Percentiles rank a stretch among this genome's conserved stretches.
phyloP scores from a whole-genome alignment of 163 green algal species.

The Trebouxiophyceae sp. region DNA sequence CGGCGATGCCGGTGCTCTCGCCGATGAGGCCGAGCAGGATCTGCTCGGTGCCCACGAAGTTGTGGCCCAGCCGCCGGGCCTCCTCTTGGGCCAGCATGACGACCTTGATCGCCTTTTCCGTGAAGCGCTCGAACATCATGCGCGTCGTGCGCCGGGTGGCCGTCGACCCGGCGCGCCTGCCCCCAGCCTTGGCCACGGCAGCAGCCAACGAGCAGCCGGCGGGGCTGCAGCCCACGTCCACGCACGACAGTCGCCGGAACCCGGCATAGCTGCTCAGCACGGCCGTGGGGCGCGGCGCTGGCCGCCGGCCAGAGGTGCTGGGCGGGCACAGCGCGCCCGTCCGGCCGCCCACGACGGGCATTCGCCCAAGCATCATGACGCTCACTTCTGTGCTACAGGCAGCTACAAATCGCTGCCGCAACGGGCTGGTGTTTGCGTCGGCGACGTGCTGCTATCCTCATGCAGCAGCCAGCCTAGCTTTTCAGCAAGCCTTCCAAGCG shows the following conservation, averaged over 20 bases:
- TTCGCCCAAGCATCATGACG: too few relatives aligned
- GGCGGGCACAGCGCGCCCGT: too few relatives aligned
- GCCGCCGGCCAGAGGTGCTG: too few relatives aligned
- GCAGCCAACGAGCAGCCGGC: background rate
- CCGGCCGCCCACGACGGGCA: too few relatives aligned
- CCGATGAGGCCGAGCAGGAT: conserved; percentile 98
- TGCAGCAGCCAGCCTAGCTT: too few relatives aligned
- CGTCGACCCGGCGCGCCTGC: background rate
- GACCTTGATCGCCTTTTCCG: conserved; percentile 96
- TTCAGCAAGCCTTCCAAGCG: too few relatives aligned
- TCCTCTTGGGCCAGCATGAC: conserved; percentile 99
- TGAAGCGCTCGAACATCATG: conserved; percentile 96
- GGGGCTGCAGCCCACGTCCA: background rate
- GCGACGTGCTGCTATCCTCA: too few relatives aligned
- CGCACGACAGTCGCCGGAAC: conserved; percentile 1
- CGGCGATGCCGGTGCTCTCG: conserved; percentile 96
- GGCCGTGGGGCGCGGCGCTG: too few relatives aligned
- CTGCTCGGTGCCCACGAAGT: conserved; percentile 99
- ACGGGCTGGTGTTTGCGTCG: too few relatives aligned
- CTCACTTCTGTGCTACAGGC: too few relatives aligned
- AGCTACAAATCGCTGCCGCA: too few relatives aligned
- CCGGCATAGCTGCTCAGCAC: too few relatives aligned
- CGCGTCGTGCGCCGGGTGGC: conserved; percentile 16
- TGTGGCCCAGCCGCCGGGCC: conserved; percentile 84
- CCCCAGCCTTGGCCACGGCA: background rate